Conservation (phyloP, 768 basidiomycete genomes). For the Boletus tomentosulus region DNA sequence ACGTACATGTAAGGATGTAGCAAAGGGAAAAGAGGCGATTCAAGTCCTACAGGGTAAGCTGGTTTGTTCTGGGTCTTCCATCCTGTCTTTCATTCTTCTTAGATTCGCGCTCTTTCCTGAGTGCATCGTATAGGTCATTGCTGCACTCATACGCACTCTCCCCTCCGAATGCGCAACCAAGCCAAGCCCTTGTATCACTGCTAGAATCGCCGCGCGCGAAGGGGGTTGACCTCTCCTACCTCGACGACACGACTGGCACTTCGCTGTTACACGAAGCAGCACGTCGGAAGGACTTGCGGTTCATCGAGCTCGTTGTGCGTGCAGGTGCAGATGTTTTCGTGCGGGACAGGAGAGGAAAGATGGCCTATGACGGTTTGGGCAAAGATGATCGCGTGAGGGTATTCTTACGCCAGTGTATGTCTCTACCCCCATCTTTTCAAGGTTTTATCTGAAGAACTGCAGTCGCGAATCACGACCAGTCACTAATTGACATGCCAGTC, state of each 20-base stretch:
- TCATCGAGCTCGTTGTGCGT: slow-evolving; percentile 80
- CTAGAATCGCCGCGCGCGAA: slow-evolving; percentile 66
- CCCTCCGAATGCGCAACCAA: slow-evolving; percentile 38
- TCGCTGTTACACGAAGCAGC: slow-evolving; percentile 88
- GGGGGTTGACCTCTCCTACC: slow-evolving; percentile 71
- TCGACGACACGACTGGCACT: slow-evolving; percentile 74
- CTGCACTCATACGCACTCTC: slow-evolving; percentile 73
- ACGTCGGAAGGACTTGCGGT: slow-evolving; percentile 67
- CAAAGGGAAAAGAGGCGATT: slow-evolving; percentile 60
- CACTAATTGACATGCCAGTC: slow-evolving; percentile 49
- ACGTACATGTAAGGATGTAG: slow-evolving; percentile 66
- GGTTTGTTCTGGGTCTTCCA: background rate
- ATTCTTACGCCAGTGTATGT: slow-evolving; percentile 80
- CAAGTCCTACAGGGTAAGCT: slow-evolving; percentile 64
- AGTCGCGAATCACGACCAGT: slow-evolving; percentile 81
- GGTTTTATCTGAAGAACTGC: slow-evolving; percentile 2
- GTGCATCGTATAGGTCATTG: slow-evolving; percentile 69
- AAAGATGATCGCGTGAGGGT: slow-evolving; percentile 80
- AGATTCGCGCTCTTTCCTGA: slow-evolving; percentile 78
- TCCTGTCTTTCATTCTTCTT: slow-evolving; percentile 5
- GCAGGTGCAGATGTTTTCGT: slow-evolving; percentile 90
- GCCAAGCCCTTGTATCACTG: slow-evolving; percentile 47
- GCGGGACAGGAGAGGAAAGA: slow-evolving; percentile 69
- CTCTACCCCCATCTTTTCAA: background rate
- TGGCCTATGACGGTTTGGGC: slow-evolving; percentile 60